Conservation (phyloP, 2,329 filamentous ascomycete genomes). For the Bipolaris zeicola region DNA sequence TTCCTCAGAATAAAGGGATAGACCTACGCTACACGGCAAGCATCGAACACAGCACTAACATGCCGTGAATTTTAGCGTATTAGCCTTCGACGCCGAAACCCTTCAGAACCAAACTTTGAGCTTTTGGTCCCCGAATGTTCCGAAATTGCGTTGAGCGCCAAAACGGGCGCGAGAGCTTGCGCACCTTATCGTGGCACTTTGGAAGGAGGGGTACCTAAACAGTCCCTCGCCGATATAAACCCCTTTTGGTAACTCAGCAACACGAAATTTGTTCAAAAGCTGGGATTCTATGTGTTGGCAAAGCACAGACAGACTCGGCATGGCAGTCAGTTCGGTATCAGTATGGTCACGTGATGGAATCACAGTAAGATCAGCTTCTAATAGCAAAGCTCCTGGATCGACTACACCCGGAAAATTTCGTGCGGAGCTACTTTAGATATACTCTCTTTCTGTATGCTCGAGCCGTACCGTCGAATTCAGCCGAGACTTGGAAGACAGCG, state of each 20-base stretch:
- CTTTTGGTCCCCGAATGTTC: not conserved
- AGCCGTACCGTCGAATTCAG: not conserved
- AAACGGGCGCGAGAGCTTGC: not conserved
- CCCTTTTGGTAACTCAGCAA: not conserved
- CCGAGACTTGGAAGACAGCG: not conserved
- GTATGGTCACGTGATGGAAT: not conserved
- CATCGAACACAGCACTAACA: constrained; percentile 21
- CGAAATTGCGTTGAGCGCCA: not conserved
- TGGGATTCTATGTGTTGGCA: not conserved
- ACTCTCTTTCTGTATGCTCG: not conserved
- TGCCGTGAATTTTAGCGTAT: constrained; percentile 16
- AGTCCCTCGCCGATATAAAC: not conserved
- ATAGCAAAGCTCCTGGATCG: not conserved
- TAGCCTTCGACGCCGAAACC: not conserved
- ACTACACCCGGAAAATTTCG: no score
- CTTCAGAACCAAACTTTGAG: not conserved
- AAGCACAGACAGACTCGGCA: not conserved
- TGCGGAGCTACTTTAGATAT: not conserved
- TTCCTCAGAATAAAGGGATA: not conserved
- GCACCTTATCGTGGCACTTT: not conserved
- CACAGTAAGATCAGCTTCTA: not conserved
- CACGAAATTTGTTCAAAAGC: not conserved
- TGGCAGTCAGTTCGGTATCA: not conserved
- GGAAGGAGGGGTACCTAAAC: not conserved
- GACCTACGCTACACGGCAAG: constrained; percentile 15